Percentiles rank a stretch among this genome's conserved stretches.
Evolutionary conservation across 768 basidiomycete genomes (phyloP).

Genomic region (Lentinula guzmanii): DNA sequence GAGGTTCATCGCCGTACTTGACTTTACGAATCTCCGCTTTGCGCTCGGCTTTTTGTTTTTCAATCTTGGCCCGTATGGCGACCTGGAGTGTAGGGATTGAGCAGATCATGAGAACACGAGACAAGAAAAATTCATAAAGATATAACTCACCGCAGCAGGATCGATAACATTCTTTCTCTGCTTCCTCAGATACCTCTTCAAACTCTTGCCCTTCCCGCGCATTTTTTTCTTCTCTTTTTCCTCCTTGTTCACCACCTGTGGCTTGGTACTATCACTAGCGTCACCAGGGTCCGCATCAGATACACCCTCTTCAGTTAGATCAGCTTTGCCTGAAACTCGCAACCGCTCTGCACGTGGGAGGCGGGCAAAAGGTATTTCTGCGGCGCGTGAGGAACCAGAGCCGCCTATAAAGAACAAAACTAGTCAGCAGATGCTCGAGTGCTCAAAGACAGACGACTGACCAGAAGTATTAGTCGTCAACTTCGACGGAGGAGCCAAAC

Average conservation of each 20-base stretch:
- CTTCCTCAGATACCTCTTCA: constrained; percentile 84
- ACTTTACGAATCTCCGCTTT: constrained; percentile 17
- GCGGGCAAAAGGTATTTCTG: constrained; percentile 59
- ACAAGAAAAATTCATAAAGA: neutral
- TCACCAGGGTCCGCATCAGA: constrained; percentile 30
- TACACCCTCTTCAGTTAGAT: constrained; percentile 48
- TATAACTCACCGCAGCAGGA: constrained; percentile 53
- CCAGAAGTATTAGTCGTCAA: constrained; percentile 33
- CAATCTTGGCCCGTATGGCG: constrained; percentile 41
- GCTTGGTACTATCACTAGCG: constrained; percentile 21
- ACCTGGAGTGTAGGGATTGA: constrained; percentile 22
- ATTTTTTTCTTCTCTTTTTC: constrained; percentile 72
- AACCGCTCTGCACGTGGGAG: constrained; percentile 76
- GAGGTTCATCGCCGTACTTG: constrained; percentile 14
- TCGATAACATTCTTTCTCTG: constrained; percentile 95
- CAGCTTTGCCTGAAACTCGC: constrained; percentile 66
- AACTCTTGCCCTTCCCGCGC: constrained; percentile 81
- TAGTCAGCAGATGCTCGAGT: neutral
- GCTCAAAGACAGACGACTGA: constrained; percentile 16
- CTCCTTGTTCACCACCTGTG: constrained; percentile 26
- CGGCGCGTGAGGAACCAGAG: constrained; percentile 18
- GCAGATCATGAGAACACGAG: neutral
- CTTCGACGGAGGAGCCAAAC: constrained; percentile 55
- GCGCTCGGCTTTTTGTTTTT: constrained; percentile 31
- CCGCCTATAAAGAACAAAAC: neutral